Evolutionary conservation across 2,329 filamentous ascomycete species (phyloP), one percentile per base, ranked within the genome.

Genomic region (Claviceps arundinis): DNA sequence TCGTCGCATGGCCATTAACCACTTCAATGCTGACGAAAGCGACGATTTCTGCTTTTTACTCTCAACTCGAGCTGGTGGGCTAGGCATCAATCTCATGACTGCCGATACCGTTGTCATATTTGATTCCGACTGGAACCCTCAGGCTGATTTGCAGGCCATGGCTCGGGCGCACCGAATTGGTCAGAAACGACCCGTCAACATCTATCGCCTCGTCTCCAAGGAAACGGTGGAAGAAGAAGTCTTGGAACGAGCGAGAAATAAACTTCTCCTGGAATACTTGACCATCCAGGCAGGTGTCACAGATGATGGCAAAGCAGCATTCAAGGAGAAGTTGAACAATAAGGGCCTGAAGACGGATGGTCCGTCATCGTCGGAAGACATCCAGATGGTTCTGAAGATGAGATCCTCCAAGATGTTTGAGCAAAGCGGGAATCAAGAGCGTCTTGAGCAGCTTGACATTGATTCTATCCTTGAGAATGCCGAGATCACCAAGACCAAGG

Each of bases 321-420:
- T 84, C 56, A 75, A 78, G 47, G 80, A 83, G 60, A 81, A 95
- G 62, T 82, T 89, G 59, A 84, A 84, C 61, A 88, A 90, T 68
- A 86, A 89, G 67, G 81, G 81, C 68, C 71, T 73, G 69, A 85
- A 72, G 75, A 81, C 76, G 38, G 84, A 85, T 51, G 90, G 95
- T 60, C 90, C 91, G 7, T 91, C 84, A 54, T 94, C 89, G 2
- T 88, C 88, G 1, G 91, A 95, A 58, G 93, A 96, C 63, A 97
- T 97, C 58, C 95, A 93, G 56, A 87, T 87, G 67, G 95, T 98
- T 54, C 78, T 98, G 63, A 97, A 97, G 72, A 89, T 91, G 70
- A 86, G 93, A 59, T 95, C 93, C n/a, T 93, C 96, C 65, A 95
- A 93, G 69, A 95, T 98, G 85, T 98, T 98, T 60, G 91, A 97